Percentiles rank a stretch among this genome's conserved stretches.
These are phyloP conservation scores for Powellomyces hirtus DNA, from an alignment of 192 early-diverging fungal genomes.

Conservation along the genomic window DNA sequence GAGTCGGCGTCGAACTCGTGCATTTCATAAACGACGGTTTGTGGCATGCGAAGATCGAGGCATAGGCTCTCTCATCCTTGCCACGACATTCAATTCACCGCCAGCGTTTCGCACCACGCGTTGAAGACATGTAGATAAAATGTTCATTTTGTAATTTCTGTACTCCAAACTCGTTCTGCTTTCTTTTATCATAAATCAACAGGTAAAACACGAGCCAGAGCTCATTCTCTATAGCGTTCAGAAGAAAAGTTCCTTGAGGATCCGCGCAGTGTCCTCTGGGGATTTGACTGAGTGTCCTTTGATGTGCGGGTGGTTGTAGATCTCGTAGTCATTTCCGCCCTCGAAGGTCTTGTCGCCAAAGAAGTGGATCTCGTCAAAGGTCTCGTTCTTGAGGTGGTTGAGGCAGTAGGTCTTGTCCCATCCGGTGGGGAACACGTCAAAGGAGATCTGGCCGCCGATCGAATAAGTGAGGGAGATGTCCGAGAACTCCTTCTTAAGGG, in stretches of 20 bases:
- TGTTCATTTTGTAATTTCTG: too few relatives aligned
- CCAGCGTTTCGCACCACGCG: too few relatives aligned
- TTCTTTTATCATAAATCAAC: too few relatives aligned
- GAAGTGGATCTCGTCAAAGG: conserved; percentile 91
- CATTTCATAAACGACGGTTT: conserved; percentile 82
- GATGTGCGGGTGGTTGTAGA: conserved; percentile 76
- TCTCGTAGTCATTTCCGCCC: conserved; percentile 99
- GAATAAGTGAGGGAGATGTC: conserved; percentile 89
- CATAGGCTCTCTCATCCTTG: background rate
- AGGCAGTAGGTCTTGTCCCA: conserved; percentile 99
- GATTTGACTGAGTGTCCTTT: conserved; percentile 83
- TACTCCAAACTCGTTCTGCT: too few relatives aligned
- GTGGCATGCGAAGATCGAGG: conserved; percentile 30
- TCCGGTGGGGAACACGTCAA: conserved; percentile 97
- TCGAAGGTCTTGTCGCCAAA: conserved; percentile 98
- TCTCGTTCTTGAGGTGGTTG: conserved; percentile 79
- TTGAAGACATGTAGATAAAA: too few relatives aligned
- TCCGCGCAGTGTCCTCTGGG: conserved; percentile 79
- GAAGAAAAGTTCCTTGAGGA: conserved; percentile 76
- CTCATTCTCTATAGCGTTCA: too few relatives aligned
- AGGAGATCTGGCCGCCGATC: conserved; percentile 98
- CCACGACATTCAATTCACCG: too few relatives aligned
- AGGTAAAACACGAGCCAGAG: too few relatives aligned
- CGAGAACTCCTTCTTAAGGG: conserved; percentile 77
- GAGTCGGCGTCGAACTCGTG: conserved; percentile 82